These are phyloP conservation scores for Dorcoceras hygrometricum DNA, from an alignment of 257 asterid species.

Conservation along the genomic window DNA sequence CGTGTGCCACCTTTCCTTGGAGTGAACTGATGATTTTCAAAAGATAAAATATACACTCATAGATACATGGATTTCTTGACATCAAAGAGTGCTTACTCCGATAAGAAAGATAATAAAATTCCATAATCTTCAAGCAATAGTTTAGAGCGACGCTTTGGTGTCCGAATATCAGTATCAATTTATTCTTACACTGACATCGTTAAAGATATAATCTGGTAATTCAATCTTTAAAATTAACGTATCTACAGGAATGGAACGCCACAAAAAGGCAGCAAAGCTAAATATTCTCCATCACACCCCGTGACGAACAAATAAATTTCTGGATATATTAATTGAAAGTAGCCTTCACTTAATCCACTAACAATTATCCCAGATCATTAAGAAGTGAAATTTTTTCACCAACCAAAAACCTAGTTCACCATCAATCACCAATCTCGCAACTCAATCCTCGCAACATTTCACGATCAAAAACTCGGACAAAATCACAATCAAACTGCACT, in stretches of 20 bases:
- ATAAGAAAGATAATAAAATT: background rate
- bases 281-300: background rate
- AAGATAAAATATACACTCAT: slow-evolving; percentile 8
- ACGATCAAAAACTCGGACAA: slow-evolving; percentile 21
- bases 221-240: background rate
- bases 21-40: slow-evolving; percentile 30
- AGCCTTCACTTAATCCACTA: slow-evolving; percentile 12
- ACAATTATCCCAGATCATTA: background rate
- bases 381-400: background rate
- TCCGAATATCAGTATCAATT: background rate
- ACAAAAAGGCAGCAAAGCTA: background rate
- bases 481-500: slow-evolving; percentile 10
- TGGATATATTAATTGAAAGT: slow-evolving; percentile 3
- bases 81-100: background rate
- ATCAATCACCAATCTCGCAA: slow-evolving; percentile 5
- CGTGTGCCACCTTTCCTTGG: slow-evolving; percentile 39
- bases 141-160: background rate
- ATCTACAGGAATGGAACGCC: background rate
- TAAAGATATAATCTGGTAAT: background rate
- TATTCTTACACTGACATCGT: no score
- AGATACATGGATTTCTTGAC: background rate
- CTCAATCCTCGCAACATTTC: slow-evolving; percentile 2
- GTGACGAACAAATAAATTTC: slow-evolving; percentile 3
- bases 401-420: slow-evolving; percentile 10
- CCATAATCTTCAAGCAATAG: background rate